Conservation (phyloP, 225 moss, liverwort and hornwort species). For the Antitrichia curtipendula region DNA sequence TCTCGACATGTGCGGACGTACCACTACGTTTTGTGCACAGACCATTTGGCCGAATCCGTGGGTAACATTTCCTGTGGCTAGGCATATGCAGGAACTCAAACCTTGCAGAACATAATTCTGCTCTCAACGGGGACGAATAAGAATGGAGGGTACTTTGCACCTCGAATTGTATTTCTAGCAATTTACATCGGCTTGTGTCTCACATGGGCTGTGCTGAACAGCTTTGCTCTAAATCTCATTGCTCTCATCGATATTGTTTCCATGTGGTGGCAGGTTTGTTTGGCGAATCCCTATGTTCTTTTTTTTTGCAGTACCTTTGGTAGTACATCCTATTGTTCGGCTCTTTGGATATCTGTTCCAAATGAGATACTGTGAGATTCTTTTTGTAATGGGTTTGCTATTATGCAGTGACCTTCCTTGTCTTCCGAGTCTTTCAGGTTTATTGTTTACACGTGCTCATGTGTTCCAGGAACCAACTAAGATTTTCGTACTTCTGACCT, state of each 20-base stretch:
- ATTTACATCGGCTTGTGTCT: slow-evolving; percentile 64
- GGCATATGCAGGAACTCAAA: slow-evolving; percentile 88
- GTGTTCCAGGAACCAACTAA: not conserved
- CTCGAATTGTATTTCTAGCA: slow-evolving; percentile 65
- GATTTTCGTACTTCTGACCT: not conserved
- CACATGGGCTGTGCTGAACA: slow-evolving; percentile 78
- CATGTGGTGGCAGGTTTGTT: slow-evolving; percentile 79
- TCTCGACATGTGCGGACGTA: not conserved
- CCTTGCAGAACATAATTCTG: slow-evolving; percentile 67
- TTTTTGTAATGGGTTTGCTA: not conserved
- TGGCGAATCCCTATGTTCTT: not conserved
- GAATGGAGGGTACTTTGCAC: slow-evolving; percentile 72
- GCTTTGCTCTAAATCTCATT: slow-evolving; percentile 80
- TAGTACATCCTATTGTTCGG: not conserved
- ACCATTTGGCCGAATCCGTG: not conserved
- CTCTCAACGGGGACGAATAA: slow-evolving; percentile 63
- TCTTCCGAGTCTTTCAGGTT: not conserved
- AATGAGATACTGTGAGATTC: not conserved
- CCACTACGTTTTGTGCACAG: not conserved
- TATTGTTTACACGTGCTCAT: not conserved
- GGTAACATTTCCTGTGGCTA: slow-evolving; percentile 17
- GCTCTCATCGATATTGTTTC: slow-evolving; percentile 81
- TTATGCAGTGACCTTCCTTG: not conserved
- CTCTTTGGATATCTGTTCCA: not conserved
- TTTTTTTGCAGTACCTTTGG: not conserved